Evolutionary conservation across 331 rosid genomes (phyloP), one percentile per base, ranked within the genome.

Genomic region (Spiraea crenata): DNA sequence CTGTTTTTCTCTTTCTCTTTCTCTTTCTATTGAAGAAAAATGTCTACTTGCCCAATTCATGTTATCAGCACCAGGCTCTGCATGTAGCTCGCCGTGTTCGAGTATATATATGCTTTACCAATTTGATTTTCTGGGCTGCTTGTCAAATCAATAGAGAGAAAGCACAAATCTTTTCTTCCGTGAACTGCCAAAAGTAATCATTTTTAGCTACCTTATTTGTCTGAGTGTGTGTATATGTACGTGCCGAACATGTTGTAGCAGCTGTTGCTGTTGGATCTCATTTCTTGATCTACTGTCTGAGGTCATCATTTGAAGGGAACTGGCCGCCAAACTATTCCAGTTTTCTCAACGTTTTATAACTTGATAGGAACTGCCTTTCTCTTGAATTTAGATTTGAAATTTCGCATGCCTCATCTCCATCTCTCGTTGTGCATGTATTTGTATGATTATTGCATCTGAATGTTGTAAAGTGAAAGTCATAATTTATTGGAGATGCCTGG

Each of bases 41-140:
- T 67, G 67, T 72, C 60, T 15, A 16, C 60, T 42, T 60, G 8
- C 49, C 52, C 41, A 52, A 16, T 11, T 14, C 48, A 3, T 55
- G 25, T 49, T 51, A 56, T 57, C 71, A 31, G 51, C 50, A 78
- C 70, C 68, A 66, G 46, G 77, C 69, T 77, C 52, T 85, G 79
- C 89, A 80, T 82, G 85, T 76, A 62, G 61, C 37, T 73, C n/a
- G n/a, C 1, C 74, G 58, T 54, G 16, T 44, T 76, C 45, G 58
- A 61, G 31, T 25, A 52, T 44, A 52, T 44, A 50, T 57, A 13
- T 74, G 77, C 31, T 83, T 77, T 74, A 19, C 41, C 64, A 31
- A 40, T 59, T 37, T 66, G 65, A 69, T 69, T 44, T 68, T 76
- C 12, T 45, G 42, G 3, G 38, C 74, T 69, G 38, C 77, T 67